phyloP scores from a whole-genome alignment of 1,284 basidiomycete genomes.

The Blastosporella zonata region DNA sequence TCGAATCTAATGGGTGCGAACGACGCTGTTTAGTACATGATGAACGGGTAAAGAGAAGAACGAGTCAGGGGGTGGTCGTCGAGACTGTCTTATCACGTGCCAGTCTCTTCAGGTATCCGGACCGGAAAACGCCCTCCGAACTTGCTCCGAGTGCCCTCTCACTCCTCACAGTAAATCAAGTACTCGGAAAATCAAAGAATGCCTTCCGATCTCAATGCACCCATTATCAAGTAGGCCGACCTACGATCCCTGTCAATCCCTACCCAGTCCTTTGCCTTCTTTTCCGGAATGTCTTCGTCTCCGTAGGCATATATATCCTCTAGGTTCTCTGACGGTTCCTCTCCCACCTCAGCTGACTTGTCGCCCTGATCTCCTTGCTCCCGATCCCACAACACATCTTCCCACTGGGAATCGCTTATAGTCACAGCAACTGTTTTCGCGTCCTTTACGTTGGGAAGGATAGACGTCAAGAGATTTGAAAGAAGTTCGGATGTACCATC shows the following conservation, averaged over 20 bases:
- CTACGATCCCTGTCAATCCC: constrained; percentile 73
- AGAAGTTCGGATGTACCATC: constrained; percentile 69
- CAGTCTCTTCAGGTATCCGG: neutral
- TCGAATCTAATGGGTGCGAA: neutral
- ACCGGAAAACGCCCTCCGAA: neutral
- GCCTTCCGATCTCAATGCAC: constrained; percentile 67
- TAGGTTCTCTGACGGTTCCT: constrained; percentile 16
- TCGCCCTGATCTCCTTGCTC: constrained; percentile 50
- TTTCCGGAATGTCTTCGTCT: constrained; percentile 46
- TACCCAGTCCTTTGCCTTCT: constrained; percentile 62
- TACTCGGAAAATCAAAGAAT: constrained; percentile 43
- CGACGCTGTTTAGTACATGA: neutral
- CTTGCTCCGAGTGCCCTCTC: no score
- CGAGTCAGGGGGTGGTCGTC: neutral
- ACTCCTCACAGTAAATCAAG: no score
- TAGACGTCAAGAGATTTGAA: constrained; percentile 67
- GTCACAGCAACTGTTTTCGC: constrained; percentile 72
- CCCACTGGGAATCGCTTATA: constrained; percentile 71
- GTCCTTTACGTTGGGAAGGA: constrained; percentile 66
- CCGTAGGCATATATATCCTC: constrained; percentile 55
- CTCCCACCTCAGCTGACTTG: constrained; percentile 22
- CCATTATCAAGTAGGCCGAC: constrained; percentile 74
- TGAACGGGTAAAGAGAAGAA: neutral
- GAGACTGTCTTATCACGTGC: neutral
- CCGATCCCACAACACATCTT: constrained; percentile 72